Evolutionary conservation across 768 basidiomycete genomes (phyloP).

Genomic region (Boletus rex-veris): DNA sequence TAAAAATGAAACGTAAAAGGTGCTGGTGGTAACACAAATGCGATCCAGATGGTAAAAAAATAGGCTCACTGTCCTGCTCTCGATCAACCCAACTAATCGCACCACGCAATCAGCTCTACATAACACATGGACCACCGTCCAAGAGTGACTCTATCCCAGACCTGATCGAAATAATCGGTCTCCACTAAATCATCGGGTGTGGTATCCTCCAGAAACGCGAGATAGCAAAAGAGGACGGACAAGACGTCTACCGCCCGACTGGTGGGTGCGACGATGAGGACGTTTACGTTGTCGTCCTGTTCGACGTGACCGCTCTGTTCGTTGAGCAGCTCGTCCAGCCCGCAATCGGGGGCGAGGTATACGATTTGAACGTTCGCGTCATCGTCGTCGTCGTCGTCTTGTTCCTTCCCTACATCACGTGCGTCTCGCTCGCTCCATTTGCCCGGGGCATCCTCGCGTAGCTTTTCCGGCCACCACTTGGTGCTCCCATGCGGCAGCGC

Average conservation of each 20-base stretch:
- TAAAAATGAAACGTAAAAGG: not conserved
- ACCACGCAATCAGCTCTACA: not conserved
- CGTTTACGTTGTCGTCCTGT: not conserved
- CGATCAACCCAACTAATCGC: not conserved
- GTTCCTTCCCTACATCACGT: not conserved
- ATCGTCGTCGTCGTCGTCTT: not conserved
- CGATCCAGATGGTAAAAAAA: not conserved
- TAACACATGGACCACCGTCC: not conserved
- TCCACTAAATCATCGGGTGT: not conserved
- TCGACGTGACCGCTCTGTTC: not conserved
- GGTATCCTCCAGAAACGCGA: slow-evolving; percentile 7
- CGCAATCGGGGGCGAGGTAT: slow-evolving; percentile 1
- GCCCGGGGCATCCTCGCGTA: not conserved
- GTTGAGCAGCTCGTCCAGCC: not conserved
- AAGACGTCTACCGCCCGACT: slow-evolving; percentile 9
- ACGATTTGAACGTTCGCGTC: not conserved
- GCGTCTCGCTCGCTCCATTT: too few relatives aligned
- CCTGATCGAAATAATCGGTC: not conserved
- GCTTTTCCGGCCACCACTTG: not conserved
- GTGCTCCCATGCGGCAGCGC: slow-evolving; percentile 33
- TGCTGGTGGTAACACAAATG: not conserved
- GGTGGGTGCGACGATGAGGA: slow-evolving; percentile 12
- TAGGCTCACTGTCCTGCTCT: not conserved
- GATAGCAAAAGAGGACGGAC: slow-evolving; percentile 12
- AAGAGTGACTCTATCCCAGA: slow-evolving; percentile 2